Base-by-base conservation (phyloP, 805 yeast genomes). In the Yamadazyma tumulicola region DNA sequence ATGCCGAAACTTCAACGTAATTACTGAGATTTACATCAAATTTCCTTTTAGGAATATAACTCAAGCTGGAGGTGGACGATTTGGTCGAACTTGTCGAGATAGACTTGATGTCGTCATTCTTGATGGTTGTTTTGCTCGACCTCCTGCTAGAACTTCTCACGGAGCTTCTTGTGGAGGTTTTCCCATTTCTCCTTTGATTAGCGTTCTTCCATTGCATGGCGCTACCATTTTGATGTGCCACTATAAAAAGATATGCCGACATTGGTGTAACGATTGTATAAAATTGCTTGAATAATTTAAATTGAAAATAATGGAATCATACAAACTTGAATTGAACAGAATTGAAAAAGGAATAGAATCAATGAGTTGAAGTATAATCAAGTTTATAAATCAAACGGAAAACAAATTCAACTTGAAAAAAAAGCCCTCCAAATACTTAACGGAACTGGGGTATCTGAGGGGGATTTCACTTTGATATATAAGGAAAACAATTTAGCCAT, bases 181-280 rank as follows among this genome's bases (percentile, higher is more conserved):
- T 26, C 32, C 29, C 23, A 9, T 20, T 20, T 20, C 11, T 20
- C 23, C 11, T 20, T 20, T 20, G 23, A 20, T 20, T 20, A 20
- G n/a, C n/a, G n/a, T n/a, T n/a, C n/a, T 27, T 29, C 14, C 24
- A 16, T 26, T 26, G 29, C n/a, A 26, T 8, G n/a, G n/a, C n/a
- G 14, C 32, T 24, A 12, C 23, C 26, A n/a, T 31, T 30, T 36
- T 43, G 47, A 21, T 38, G 35, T 28, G 44, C 39, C 10, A 35
- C 47, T 15, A 43, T 20, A 24, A 43, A 35, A 15, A 43, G 29
- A 26, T 35, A 43, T 2, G 41, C 47, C 11, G 45, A 40, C 47
- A 43, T 43, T n/a, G n/a, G n/a, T n/a, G n/a, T n/a, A n/a, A n/a
- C n/a, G n/a, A n/a, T n/a, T n/a, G n/a, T n/a, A n/a, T n/a, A n/a